Percentiles rank a stretch among this genome's conserved stretches.
These are phyloP conservation scores for Globisporangium paddicum DNA, from an alignment of 352 stramenopile genomes.

Conservation along the genomic window DNA sequence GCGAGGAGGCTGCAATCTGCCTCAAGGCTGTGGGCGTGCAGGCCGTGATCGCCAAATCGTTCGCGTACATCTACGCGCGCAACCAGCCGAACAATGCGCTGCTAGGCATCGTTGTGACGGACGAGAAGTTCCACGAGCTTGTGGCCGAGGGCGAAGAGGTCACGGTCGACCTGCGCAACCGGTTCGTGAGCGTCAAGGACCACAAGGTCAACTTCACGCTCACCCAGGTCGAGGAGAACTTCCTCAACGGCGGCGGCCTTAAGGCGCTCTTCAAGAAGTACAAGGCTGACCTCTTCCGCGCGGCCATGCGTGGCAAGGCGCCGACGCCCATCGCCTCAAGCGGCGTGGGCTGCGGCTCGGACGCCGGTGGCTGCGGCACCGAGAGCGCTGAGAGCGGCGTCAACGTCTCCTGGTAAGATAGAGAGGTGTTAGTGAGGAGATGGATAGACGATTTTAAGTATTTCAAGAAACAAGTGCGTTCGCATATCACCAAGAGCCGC, in stretches of 20 bases:
- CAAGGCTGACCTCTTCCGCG: slow-evolving; percentile 82
- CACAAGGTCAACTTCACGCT: slow-evolving; percentile 66
- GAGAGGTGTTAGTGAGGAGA: neutral
- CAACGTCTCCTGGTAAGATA: slow-evolving; percentile 20
- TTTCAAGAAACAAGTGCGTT: neutral
- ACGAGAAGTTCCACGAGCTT: slow-evolving; percentile 78
- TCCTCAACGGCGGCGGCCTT: slow-evolving; percentile 71
- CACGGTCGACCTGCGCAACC: slow-evolving; percentile 66
- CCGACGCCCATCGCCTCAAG: slow-evolving; percentile 44
- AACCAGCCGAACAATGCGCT: slow-evolving; percentile 85
- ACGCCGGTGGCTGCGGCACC: slow-evolving; percentile 11
- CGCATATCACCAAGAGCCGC: neutral
- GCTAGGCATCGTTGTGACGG: slow-evolving; percentile 74
- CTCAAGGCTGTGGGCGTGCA: slow-evolving; percentile 77
- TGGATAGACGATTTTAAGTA: slow-evolving; percentile 10
- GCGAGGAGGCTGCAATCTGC: slow-evolving; percentile 75
- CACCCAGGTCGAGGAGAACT: slow-evolving; percentile 76
- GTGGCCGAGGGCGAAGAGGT: slow-evolving; percentile 59
- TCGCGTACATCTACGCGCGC: slow-evolving; percentile 82
- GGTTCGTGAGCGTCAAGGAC: slow-evolving; percentile 50
- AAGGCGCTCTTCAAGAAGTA: slow-evolving; percentile 78
- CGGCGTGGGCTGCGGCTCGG: slow-evolving; percentile 48
- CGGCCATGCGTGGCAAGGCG: slow-evolving; percentile 72
- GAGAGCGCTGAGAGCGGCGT: neutral
- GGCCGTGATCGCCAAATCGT: slow-evolving; percentile 82